Percentiles rank a stretch among this genome's conserved stretches.
Conservation (phyloP, 306 rosid species). For the Rosa lucieae region DNA sequence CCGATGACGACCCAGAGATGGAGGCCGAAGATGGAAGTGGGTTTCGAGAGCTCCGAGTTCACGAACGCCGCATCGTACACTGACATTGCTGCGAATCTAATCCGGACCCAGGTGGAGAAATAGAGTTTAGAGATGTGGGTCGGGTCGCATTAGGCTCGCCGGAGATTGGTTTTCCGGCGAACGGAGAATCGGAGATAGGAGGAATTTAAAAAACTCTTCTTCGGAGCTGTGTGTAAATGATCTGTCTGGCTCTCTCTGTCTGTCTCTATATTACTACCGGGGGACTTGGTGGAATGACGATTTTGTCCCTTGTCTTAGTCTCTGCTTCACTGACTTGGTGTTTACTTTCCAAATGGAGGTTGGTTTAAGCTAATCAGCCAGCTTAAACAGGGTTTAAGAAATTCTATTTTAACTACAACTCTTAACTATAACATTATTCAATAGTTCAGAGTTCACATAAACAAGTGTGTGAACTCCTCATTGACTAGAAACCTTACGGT, state of each 20-base stretch:
- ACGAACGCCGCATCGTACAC: slow-evolving; percentile 80
- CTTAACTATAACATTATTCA: no score
- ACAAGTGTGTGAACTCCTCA: no score
- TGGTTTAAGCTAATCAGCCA: not conserved
- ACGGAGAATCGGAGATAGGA: slow-evolving; percentile 18
- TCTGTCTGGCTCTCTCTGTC: not conserved
- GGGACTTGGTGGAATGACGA: not conserved
- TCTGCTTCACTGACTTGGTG: not conserved
- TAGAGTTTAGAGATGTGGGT: not conserved
- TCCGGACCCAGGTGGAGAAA: not conserved
- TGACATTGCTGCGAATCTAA: slow-evolving; percentile 41
- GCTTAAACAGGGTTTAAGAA: not conserved
- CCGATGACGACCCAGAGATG: slow-evolving; percentile 94
- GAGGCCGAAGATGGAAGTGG: slow-evolving; percentile 87
- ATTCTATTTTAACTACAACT: no score
- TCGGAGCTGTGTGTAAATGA: not conserved
- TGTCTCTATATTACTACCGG: not conserved
- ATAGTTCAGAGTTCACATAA: no score
- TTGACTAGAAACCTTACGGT: not conserved
- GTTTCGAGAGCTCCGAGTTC: slow-evolving; percentile 69
- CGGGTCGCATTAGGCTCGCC: not conserved
- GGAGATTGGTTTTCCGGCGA: not conserved
- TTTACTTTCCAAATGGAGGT: slow-evolving; percentile 7
- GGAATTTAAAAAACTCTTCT: not conserved
- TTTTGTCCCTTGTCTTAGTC: not conserved